These are phyloP conservation scores for Candida coleopterorum DNA, from an alignment of 805 yeast species.

Conservation along the genomic window DNA sequence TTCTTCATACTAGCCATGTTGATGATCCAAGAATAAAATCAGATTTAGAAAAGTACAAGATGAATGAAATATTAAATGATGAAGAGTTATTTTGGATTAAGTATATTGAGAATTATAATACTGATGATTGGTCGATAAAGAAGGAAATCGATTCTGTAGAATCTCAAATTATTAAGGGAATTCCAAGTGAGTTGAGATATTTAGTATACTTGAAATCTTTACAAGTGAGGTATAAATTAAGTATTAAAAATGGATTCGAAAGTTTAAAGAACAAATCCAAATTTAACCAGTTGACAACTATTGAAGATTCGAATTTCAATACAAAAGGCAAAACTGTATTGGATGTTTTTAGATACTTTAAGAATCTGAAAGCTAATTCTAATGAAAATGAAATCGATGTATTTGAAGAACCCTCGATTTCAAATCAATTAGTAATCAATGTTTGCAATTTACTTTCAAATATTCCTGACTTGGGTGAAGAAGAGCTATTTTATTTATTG, in stretches of 20 bases:
- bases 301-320: constrained; percentile 16
- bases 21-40: constrained; percentile 3
- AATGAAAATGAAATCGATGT: neutral
- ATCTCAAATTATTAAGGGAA: constrained; percentile 20
- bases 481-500: constrained; percentile 30
- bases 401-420: neutral
- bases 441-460: constrained; percentile 12
- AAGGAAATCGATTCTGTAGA: constrained; percentile 15
- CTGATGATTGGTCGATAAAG: constrained; percentile 4
- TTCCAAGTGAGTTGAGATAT: constrained; percentile 26
- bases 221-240: constrained; percentile 26
- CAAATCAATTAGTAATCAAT: constrained; percentile 1
- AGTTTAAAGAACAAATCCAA: constrained; percentile 25
- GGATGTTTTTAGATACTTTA: constrained; percentile 28
- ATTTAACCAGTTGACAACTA: constrained; percentile 9
- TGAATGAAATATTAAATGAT: neutral
- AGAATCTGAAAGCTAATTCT: constrained; percentile 12
- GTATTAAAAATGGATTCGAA: constrained; percentile 24
- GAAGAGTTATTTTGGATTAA: constrained; percentile 8
- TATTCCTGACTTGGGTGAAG: constrained; percentile 17
- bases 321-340: constrained; percentile 20
- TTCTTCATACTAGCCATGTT: constrained; percentile 5
- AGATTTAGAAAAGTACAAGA: neutral
- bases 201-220: constrained; percentile 30
- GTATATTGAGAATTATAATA: constrained; percentile 7